A percentile compares a stretch with the other conserved stretches of the same genome.
These are phyloP conservation scores for Yamadazyma dushanensis DNA, from an alignment of 1,139 yeast genomes.

Conservation along the genomic window DNA sequence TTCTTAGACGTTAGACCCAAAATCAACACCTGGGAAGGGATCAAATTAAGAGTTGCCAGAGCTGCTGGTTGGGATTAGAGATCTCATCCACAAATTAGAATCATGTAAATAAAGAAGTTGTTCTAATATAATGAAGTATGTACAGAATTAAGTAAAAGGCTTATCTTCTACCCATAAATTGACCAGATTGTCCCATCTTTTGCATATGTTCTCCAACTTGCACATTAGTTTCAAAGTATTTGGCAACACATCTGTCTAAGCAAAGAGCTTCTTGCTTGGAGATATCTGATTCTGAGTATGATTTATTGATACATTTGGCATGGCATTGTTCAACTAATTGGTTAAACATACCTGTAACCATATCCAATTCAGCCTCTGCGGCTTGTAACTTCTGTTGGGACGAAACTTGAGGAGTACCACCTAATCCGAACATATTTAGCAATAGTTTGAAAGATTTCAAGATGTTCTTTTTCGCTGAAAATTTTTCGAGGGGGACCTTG, in stretches of 20 bases:
- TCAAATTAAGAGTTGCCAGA: constrained; percentile 61
- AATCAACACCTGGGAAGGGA: constrained; percentile 76
- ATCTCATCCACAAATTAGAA: no score
- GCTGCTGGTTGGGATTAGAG: constrained; percentile 46
- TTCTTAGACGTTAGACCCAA: constrained; percentile 92
- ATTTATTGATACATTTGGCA: constrained; percentile 72
- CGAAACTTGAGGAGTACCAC: constrained; percentile 74
- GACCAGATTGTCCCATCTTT: constrained; percentile 62
- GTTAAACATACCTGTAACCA: constrained; percentile 98
- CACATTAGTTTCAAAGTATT: constrained; percentile 93
- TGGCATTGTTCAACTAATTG: constrained; percentile 82
- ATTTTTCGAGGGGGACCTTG: constrained; percentile 3
- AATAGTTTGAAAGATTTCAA: constrained; percentile 7
- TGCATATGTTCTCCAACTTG: constrained; percentile 94
- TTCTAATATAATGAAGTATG: constrained; percentile 4
- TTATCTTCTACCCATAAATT: constrained; percentile 50
- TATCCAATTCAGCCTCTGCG: constrained; percentile 91
- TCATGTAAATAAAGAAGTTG: constrained; percentile 9
- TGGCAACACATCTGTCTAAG: constrained; percentile 95
- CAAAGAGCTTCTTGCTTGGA: constrained; percentile 86
- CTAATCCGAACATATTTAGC: constrained; percentile 68
- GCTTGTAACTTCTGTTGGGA: constrained; percentile 71
- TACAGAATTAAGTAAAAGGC: constrained; percentile 3
- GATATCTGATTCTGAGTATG: constrained; percentile 74
- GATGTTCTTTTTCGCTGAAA: constrained; percentile 2